These are phyloP conservation scores for Zygoascus flipseniorum DNA, from an alignment of 805 yeast species.

Conservation along the genomic window DNA sequence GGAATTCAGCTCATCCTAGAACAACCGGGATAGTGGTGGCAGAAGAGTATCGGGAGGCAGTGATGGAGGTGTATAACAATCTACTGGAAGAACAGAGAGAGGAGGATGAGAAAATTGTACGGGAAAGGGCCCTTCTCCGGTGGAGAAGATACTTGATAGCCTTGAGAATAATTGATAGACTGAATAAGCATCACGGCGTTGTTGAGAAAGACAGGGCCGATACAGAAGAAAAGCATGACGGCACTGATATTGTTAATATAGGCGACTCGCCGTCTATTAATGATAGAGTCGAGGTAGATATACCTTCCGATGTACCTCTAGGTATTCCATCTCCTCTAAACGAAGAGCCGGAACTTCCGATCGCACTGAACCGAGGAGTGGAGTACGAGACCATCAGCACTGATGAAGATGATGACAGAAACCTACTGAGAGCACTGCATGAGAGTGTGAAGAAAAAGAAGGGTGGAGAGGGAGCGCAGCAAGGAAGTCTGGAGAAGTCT, in stretches of 20 bases:
- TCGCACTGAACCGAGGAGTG: background rate
- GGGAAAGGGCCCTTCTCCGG: slow-evolving; percentile 30
- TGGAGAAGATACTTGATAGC: slow-evolving; percentile 31
- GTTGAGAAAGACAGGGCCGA: slow-evolving; percentile 3
- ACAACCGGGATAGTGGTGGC: slow-evolving; percentile 74
- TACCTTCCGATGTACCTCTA: background rate
- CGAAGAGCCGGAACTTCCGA: background rate
- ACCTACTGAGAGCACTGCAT: background rate
- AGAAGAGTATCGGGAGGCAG: slow-evolving; percentile 50
- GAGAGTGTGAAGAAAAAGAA: background rate
- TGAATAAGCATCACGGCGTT: slow-evolving; percentile 18
- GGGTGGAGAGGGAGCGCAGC: background rate
- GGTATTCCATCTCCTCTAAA: background rate
- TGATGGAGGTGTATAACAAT: slow-evolving; percentile 41
- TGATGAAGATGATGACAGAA: background rate
- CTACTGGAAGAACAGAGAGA: slow-evolving; percentile 42
- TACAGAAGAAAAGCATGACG: background rate
- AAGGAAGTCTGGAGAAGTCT: background rate
- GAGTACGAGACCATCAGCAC: background rate
- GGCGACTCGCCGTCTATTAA: background rate
- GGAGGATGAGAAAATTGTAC: slow-evolving; percentile 35
- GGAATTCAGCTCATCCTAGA: slow-evolving; percentile 47
- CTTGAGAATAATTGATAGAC: slow-evolving; percentile 19
- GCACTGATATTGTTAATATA: background rate
- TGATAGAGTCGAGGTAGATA: background rate